A percentile compares a stretch with the other conserved stretches of the same genome.
phyloP scores from a whole-genome alignment of 163 green algal genomes.

The Scenedesmus sp. region DNA sequence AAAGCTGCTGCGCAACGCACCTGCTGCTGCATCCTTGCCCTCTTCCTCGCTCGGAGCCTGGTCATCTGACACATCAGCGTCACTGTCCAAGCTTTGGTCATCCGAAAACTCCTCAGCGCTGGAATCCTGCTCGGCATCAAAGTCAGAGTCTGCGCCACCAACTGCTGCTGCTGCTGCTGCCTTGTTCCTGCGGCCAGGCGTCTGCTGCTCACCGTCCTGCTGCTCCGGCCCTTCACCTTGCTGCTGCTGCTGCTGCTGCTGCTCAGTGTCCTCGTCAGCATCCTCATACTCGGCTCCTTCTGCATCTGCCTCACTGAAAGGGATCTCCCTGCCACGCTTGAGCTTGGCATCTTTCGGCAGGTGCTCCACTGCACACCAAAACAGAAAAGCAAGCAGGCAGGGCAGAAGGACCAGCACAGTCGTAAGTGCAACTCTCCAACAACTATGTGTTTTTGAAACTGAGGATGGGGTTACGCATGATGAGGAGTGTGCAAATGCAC shows the following conservation, averaged over 20 bases:
- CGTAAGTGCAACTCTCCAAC: background rate
- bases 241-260: slow-evolving; percentile 4
- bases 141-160: slow-evolving; percentile 15
- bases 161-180: slow-evolving; percentile 34
- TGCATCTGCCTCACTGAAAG: slow-evolving; percentile 24
- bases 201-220: background rate
- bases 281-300: slow-evolving; percentile 35
- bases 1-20: background rate
- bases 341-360: slow-evolving; percentile 11
- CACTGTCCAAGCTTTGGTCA: slow-evolving; percentile 33
- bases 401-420: background rate
- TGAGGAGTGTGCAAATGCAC: background rate
- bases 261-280: background rate
- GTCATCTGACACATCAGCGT: slow-evolving; percentile 39
- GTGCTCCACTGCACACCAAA: slow-evolving; percentile 25
- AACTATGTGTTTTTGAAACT: background rate
- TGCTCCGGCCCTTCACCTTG: background rate
- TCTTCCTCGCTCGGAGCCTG: slow-evolving; percentile 13
- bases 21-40: background rate
- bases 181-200: slow-evolving; percentile 17
- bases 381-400: background rate
- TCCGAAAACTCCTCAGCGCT: background rate
- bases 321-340: slow-evolving; percentile 19
- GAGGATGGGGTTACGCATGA: background rate
- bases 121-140: slow-evolving; percentile 31